Evolutionary conservation across 2,329 filamentous ascomycete species (phyloP).

Genomic region (Botryotinia convoluta): DNA sequence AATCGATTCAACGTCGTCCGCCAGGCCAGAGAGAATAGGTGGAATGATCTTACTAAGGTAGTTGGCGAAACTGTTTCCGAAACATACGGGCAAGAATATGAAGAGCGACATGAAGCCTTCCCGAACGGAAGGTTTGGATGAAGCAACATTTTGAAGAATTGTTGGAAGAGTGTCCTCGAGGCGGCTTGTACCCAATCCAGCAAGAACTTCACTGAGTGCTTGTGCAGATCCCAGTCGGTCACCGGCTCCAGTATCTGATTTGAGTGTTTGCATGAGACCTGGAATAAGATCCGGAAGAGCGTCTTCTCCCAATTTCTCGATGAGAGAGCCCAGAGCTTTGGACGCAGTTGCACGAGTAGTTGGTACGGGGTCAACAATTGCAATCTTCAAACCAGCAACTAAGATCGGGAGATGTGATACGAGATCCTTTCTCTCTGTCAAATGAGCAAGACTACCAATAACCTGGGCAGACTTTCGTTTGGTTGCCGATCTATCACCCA

Average conservation of each 20-base stretch:
- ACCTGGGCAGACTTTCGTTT: constrained; percentile 97
- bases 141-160: constrained; percentile 93
- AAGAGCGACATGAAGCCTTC: constrained; percentile 99
- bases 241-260: constrained; percentile 93
- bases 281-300: constrained; percentile 95
- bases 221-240: constrained; percentile 95
- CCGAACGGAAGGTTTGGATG: constrained; percentile 82
- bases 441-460: constrained; percentile 93
- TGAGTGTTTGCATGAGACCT: constrained; percentile 94
- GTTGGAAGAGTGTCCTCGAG: constrained; percentile 95
- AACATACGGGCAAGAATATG: constrained; percentile 98
- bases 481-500: constrained; percentile 87
- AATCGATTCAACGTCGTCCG: constrained; percentile 94
- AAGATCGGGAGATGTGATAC: constrained; percentile 87
- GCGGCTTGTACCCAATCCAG: constrained; percentile 85
- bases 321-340: constrained; percentile 90
- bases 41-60: constrained; percentile 96
- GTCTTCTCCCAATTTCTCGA: constrained; percentile 97
- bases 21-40: constrained; percentile 87
- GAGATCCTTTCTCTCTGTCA: constrained; percentile 94
- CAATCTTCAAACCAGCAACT: constrained; percentile 82
- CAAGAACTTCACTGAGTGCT: constrained; percentile 92
- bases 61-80: constrained; percentile 96
- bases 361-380: constrained; percentile 92
- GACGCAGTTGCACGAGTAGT: constrained; percentile 95